These are phyloP conservation scores for Nemania diffusa DNA, from an alignment of 2,329 filamentous ascomycete species.

Conservation along the genomic window DNA sequence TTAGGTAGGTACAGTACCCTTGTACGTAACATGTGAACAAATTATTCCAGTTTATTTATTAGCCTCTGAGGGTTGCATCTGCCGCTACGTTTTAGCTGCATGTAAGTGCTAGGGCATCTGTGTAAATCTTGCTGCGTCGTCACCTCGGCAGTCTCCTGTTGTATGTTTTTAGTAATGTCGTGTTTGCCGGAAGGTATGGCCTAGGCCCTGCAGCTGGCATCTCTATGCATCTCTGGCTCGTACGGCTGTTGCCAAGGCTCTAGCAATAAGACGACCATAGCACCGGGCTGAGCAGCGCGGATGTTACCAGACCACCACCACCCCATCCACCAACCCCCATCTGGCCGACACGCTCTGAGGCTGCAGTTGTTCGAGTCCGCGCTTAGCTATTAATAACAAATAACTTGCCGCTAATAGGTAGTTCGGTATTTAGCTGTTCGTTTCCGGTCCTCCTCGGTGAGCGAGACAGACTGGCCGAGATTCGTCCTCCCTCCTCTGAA, in stretches of 20 bases:
- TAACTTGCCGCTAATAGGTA: not conserved
- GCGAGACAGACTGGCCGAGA: not conserved
- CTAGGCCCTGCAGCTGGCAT: constrained; percentile 8
- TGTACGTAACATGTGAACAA: not conserved
- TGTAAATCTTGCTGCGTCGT: not conserved
- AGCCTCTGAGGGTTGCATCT: not conserved
- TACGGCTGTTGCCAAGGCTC: constrained; percentile 14
- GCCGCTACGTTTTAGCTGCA: constrained; percentile 3
- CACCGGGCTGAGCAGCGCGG: constrained; percentile 12
- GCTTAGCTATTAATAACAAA: not conserved
- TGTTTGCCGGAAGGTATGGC: not conserved
- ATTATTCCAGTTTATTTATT: constrained; percentile 3
- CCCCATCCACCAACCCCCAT: not conserved
- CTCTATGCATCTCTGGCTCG: not conserved
- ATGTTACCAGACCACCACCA: not conserved
- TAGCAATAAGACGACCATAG: constrained; percentile 2
- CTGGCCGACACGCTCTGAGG: not conserved
- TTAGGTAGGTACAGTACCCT: not conserved
- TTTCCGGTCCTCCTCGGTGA: constrained; percentile 5
- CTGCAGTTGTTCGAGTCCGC: not conserved
- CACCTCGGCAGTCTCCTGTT: constrained; percentile 8
- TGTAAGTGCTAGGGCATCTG: not conserved
- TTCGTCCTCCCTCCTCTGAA: not conserved
- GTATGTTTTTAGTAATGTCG: constrained; percentile 9
- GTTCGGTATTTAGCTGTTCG: not conserved